Percentiles rank a stretch among this genome's conserved stretches.
Conservation (phyloP, 371 early-diverging fungal species). For the Mortierella sp. region DNA sequence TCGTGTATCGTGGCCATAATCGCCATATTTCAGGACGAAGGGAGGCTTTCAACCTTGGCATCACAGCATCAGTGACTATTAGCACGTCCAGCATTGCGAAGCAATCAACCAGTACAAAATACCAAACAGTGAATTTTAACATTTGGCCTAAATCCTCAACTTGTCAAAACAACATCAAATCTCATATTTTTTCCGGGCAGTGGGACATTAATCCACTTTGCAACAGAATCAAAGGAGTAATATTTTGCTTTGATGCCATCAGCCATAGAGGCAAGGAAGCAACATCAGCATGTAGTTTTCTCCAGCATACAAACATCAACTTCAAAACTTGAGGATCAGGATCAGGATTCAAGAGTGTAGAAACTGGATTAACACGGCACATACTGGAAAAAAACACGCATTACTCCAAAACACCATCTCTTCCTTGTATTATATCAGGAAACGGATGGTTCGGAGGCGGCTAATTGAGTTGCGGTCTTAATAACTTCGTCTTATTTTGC, state of each 20-base stretch:
- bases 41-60: background rate
- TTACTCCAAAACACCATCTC: constrained; percentile 13
- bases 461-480: constrained; percentile 55
- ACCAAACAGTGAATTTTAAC: no score
- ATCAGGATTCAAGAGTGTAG: background rate
- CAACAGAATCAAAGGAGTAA: no score
- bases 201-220: no score
- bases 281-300: no score
- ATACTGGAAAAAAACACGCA: background rate
- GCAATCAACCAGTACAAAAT: background rate
- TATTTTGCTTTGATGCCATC: no score
- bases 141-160: no score
- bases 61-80: background rate
- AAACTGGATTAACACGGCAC: background rate
- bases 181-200: no score
- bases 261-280: no score
- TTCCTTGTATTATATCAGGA: constrained; percentile 9
- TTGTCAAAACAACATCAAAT: no score
- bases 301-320: no score
- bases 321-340: background rate
- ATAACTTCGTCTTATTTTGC: constrained; percentile 45
- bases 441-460: constrained; percentile 48
- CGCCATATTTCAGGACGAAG: background rate
- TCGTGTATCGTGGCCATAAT: background rate
- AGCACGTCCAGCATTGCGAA: background rate